phyloP scores from a whole-genome alignment of 2,329 filamentous ascomycete genomes.

The Coccinonectria pachysandricola region DNA sequence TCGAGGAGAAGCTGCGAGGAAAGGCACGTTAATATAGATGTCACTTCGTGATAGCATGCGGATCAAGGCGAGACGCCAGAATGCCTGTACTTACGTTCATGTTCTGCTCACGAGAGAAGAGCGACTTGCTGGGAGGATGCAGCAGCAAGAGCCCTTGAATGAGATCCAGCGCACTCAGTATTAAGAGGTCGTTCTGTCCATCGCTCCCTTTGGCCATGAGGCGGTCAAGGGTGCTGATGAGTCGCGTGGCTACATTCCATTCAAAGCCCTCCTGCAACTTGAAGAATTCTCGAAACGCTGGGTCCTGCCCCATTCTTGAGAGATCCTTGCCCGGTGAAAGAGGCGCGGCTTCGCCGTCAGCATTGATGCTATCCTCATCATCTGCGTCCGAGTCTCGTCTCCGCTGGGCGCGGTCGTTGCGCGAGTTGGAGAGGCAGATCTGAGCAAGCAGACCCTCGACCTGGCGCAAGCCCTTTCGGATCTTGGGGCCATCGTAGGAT shows the following conservation, averaged over 20 bases:
- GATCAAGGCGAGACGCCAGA: not conserved
- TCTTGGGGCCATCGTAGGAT: constrained; percentile 79
- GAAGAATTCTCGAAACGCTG: constrained; percentile 91
- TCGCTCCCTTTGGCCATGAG: constrained; percentile 74
- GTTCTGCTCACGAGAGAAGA: constrained; percentile 82
- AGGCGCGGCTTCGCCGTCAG: constrained; percentile 30
- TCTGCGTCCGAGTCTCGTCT: constrained; percentile 19
- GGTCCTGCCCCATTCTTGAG: constrained; percentile 64
- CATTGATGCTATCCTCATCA: too few species aligned
- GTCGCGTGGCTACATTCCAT: constrained; percentile 86
- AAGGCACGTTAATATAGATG: constrained; percentile 8
- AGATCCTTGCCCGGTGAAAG: constrained; percentile 52
- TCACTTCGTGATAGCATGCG: not conserved
- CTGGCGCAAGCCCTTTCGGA: constrained; percentile 87
- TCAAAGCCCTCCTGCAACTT: constrained; percentile 94
- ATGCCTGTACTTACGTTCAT: constrained; percentile 62
- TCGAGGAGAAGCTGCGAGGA: constrained; percentile 70
- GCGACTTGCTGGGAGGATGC: constrained; percentile 76
- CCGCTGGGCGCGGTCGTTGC: constrained; percentile 10
- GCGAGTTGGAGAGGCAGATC: constrained; percentile 64
- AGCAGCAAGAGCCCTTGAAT: constrained; percentile 82
- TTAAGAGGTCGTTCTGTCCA: constrained; percentile 77
- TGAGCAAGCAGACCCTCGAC: constrained; percentile 90
- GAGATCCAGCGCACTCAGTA: constrained; percentile 77
- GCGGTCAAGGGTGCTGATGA: constrained; percentile 77